These are phyloP conservation scores for Pyrus communis DNA, from an alignment of 306 rosid species.

Conservation along the genomic window DNA sequence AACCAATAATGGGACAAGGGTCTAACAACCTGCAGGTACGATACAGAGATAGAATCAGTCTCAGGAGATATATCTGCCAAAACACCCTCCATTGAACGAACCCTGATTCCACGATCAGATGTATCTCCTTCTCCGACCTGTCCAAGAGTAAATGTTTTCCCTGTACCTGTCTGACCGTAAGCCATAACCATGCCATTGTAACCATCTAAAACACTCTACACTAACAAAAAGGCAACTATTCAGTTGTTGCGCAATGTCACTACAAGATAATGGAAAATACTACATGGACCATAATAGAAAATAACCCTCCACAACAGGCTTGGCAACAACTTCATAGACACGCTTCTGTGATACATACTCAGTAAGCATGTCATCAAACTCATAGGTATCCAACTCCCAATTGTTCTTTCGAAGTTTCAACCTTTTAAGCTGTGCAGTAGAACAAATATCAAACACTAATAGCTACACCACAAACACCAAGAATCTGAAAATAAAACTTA, in stretches of 20 bases:
- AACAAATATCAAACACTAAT: slow-evolving; percentile 15
- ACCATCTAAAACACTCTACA: slow-evolving; percentile 90
- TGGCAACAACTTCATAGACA: slow-evolving; percentile 95
- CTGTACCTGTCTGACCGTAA: slow-evolving; percentile 98
- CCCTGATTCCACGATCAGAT: slow-evolving; percentile 92
- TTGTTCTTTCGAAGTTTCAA: slow-evolving; percentile 89
- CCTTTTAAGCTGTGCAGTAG: slow-evolving; percentile 73
- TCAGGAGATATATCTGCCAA: slow-evolving; percentile 62
- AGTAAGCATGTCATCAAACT: slow-evolving; percentile 90
- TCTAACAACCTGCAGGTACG: slow-evolving; percentile 68
- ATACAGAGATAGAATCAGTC: slow-evolving; percentile 70
- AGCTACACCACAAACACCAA: neutral
- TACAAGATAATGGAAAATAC: neutral
- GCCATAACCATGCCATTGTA: slow-evolving; percentile 99
- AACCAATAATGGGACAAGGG: slow-evolving; percentile 4
- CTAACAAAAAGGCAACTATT: slow-evolving; percentile 2
- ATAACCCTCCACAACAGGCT: slow-evolving; percentile 95
- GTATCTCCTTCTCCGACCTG: slow-evolving; percentile 73
- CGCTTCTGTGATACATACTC: slow-evolving; percentile 93
- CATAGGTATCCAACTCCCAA: slow-evolving; percentile 89
- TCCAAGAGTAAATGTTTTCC: slow-evolving; percentile 96
- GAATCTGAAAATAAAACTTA: neutral
- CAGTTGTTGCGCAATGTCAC: neutral
- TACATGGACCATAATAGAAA: neutral
- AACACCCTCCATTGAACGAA: slow-evolving; percentile 95